phyloP scores from a whole-genome alignment of 495 filamentous ascomycete species.

The Xylaria nigripes region DNA sequence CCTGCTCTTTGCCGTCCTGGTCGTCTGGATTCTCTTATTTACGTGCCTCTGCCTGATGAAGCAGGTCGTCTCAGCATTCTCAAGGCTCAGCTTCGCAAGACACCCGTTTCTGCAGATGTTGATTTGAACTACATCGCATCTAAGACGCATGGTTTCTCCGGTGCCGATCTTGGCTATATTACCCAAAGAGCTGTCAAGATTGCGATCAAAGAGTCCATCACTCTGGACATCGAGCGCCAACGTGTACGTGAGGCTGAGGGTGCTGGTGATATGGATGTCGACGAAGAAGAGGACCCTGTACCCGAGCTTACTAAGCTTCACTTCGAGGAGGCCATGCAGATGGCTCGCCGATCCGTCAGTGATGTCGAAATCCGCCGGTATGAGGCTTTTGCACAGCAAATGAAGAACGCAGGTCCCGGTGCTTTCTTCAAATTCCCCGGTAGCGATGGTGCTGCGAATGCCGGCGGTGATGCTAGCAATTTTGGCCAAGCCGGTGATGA shows the following conservation, averaged over 20 bases:
- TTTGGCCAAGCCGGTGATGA: conserved; percentile 83
- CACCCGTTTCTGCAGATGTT: conserved; percentile 80
- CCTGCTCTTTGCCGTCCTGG: conserved; percentile 95
- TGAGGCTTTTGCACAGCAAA: conserved; percentile 95
- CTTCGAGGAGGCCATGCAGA: conserved; percentile 97
- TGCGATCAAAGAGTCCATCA: conserved; percentile 96
- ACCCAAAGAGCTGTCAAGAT: conserved; percentile 98
- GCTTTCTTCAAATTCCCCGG: conserved; percentile 94
- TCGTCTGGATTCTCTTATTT: conserved; percentile 96
- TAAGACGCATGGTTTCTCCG: conserved; percentile 97
- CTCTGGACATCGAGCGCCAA: conserved; percentile 73
- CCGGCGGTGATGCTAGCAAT: conserved; percentile 23
- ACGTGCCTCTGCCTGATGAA: conserved; percentile 93
- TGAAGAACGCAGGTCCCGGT: conserved; percentile 94
- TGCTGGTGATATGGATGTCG: conserved; percentile 71
- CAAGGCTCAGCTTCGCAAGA: conserved; percentile 96
- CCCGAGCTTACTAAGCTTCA: conserved; percentile 91
- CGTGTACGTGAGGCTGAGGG: conserved; percentile 86
- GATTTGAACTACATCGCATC: conserved; percentile 86
- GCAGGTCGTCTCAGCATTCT: conserved; percentile 78
- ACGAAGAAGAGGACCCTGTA: conserved; percentile 88
- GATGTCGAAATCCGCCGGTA: conserved; percentile 97
- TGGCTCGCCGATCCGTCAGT: conserved; percentile 83
- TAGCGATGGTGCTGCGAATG: conserved; percentile 45
- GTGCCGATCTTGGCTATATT: conserved; percentile 98